Evolutionary conservation across 208 protist genomes (phyloP), one percentile per base, ranked within the genome.

Genomic region (Trypanosomatidae sp.): DNA sequence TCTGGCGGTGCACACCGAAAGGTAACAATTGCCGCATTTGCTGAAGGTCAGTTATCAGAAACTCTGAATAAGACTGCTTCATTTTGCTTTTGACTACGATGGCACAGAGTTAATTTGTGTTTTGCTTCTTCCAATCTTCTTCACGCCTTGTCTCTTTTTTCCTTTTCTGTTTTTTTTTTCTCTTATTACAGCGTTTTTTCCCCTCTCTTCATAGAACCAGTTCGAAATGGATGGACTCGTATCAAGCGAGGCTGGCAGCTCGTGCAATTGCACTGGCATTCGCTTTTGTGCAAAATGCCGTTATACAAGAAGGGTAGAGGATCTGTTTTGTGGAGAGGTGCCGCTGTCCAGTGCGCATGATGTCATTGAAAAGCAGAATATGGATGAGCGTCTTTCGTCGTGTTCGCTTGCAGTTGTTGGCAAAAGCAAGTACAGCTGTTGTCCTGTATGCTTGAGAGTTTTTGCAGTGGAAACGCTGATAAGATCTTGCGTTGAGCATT

Each of bases 221-320:
- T n/a, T n/a, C n/a, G n/a, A n/a, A n/a, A n/a, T n/a, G n/a, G n/a
- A n/a, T n/a, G n/a, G n/a, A n/a, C n/a, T n/a, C n/a, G n/a, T n/a
- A 6, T 33, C 30, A n/a, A 13, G 22, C 7, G 28, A 8, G 17
- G 1, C 49, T 39, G 19, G 36, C 44, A 1, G 41, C 36, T 15
- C 44, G 5, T 96, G 91, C 70, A 71, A 66, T 13, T 96, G 91
- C 53, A 84, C 69, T 43, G 91, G 91, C 10, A 93, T 96, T 73
- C 89, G 91, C 7, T 92, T 86, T 65, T 96, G 91, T 64, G 69
- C 74, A 0, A 77, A 71, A 43, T 96, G 91, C 60, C 65, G 74
- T 8, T 58, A 83, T 36, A 85, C 73, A 41, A 78, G 83, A 9
- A 79, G 91, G 50, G 91, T 89, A 3, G 75, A 82, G 28, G 19